A percentile compares a stretch with the other conserved stretches of the same genome.
Conservation (phyloP, 2,329 filamentous ascomycete genomes). For the Rhynchosporium agropyri region DNA sequence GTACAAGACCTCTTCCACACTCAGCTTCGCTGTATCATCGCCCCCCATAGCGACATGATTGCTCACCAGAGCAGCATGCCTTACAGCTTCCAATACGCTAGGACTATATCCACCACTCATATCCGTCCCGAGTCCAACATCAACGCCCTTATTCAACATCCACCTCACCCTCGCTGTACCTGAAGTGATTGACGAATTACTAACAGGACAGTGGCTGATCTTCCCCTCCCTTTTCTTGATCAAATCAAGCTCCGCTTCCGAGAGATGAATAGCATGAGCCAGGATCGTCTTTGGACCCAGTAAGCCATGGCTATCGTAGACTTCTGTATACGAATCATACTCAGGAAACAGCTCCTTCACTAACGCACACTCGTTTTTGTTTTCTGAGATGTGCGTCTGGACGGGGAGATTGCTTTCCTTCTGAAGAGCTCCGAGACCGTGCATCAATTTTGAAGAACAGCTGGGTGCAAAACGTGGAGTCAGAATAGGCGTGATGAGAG, state of each 20-base stretch:
- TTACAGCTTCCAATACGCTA: conserved; percentile 78
- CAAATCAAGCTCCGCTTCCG: conserved; percentile 64
- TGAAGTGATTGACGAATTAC: conserved; percentile 79
- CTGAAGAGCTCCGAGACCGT: conserved; percentile 65
- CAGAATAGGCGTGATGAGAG: conserved; percentile 75
- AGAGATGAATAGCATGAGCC: conserved; percentile 82
- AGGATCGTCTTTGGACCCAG: conserved; percentile 76
- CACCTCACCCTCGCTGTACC: conserved; percentile 76
- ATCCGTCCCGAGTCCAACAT: conserved; percentile 87
- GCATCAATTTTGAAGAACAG: conserved; percentile 63
- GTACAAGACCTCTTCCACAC: conserved; percentile 84
- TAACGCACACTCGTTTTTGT: conserved; percentile 70
- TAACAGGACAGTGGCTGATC: conserved; percentile 84
- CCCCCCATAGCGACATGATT: conserved; percentile 66
- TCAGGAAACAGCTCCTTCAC: conserved; percentile 72
- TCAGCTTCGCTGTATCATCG: conserved; percentile 62
- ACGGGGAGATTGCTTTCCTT: conserved; percentile 64
- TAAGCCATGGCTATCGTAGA: conserved; percentile 76
- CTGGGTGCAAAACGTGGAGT: conserved; percentile 72
- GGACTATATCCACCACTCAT: conserved; percentile 85
- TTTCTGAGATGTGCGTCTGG: conserved; percentile 92
- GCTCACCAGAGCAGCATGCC: conserved; percentile 79
- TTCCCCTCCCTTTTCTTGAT: conserved; percentile 65
- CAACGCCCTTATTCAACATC: conserved; percentile 73
- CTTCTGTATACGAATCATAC: conserved; percentile 65